Base-by-base conservation (phyloP, 176 grass and related monocot genomes). In the Canna indica region DNA sequence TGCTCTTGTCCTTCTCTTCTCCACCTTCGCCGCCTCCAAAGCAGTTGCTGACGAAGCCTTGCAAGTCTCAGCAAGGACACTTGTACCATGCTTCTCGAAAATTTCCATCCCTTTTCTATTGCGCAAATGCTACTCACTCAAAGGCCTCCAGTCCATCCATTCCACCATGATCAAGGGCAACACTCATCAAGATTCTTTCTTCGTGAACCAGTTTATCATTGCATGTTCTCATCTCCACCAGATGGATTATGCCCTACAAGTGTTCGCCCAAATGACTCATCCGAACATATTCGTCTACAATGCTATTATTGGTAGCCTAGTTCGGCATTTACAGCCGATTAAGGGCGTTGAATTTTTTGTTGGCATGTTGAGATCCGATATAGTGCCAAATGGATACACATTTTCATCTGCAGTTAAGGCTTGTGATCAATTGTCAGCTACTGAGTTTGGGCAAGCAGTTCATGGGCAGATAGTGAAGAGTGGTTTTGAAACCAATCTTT, bases 241-340 rank as follows among this genome's bases (percentile, higher is more conserved):
- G 15, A 41, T 41, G 18, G 64, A 68, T 32, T 59, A 77, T 11
- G 75, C 75, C 47, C 64, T 42, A 34, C 35, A 14, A 25, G 20
- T 46, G 7, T 77, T 69, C 35, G 64, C 34, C 7, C 45, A 59
- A 22, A 59, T 69, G 75, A 16, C 47, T 28, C n/a, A 69, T 1
- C 75, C 75, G 41, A 77, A 77, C 50, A 32, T 30, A 0, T 77
- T 77, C 64, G 75, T 69, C 9, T 77, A 77, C 35, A 77, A 77
- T 39, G 75, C 75, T 17, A 26, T 68, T 7, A 7, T 77, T 13
- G 47, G 48, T n/a, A 64, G 64, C 31, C 64, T 77, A 14, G 33
- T 69, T 44, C 46, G 24, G 35, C 36, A 77, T 13, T 44, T 14
- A 2, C 25, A 29, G 35, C 30, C 75, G 24, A 1, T 15, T 34